Conservation (phyloP, 306 rosid genomes). For the Citrullus amarus region DNA sequence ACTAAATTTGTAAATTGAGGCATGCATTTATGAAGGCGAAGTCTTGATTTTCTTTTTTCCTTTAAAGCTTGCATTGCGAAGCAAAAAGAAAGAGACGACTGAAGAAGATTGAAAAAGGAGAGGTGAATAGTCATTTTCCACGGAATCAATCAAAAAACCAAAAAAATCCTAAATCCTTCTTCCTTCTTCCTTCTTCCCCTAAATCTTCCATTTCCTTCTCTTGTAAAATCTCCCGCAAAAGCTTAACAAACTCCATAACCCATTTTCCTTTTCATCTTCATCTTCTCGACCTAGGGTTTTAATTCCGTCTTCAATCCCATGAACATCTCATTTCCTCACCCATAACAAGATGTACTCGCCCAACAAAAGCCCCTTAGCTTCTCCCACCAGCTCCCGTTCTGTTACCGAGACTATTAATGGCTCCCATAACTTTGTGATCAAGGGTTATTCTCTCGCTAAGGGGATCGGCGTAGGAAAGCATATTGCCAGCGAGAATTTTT, state of each 20-base stretch:
- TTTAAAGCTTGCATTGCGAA: too few relatives aligned
- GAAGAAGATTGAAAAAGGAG: too few relatives aligned
- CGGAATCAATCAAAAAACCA: not conserved
- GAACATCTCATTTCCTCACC: not conserved
- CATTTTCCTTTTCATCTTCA: not conserved
- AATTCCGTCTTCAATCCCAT: not conserved
- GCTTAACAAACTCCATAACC: not conserved
- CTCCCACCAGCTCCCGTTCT: conserved; percentile 70
- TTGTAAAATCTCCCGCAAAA: not conserved
- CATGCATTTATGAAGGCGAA: too few relatives aligned
- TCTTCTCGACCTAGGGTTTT: not conserved
- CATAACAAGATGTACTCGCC: conserved; percentile 11
- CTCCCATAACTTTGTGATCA: conserved; percentile 81
- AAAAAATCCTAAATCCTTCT: too few relatives aligned
- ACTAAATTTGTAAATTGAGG: too few relatives aligned
- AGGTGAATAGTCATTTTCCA: not conserved
- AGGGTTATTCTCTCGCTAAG: conserved; percentile 80
- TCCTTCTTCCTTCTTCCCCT: not conserved
- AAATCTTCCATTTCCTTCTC: not conserved
- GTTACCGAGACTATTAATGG: conserved; percentile 94
- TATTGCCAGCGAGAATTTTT: conserved; percentile 84
- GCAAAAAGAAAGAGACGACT: too few relatives aligned
- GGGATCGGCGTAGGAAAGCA: conserved; percentile 94
- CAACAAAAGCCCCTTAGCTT: conserved; percentile 25
- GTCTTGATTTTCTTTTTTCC: too few relatives aligned